Base-by-base conservation (phyloP, 73 alveolate species). In the Paraurostyla sp. region DNA sequence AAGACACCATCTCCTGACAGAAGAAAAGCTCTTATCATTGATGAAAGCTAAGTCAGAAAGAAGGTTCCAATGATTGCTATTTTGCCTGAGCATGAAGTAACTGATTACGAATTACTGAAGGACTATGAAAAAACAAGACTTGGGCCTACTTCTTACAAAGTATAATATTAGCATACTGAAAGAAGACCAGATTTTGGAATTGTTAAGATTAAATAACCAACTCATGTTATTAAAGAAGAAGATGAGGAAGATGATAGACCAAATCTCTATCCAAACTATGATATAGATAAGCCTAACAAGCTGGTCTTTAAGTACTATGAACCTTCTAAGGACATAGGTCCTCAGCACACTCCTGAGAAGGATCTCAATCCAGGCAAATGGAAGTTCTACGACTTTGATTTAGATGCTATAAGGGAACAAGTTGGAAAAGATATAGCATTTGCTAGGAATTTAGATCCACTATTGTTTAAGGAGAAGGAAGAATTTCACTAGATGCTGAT, bases 131-230 rank as follows among this genome's bases (percentile, higher is more conserved):
- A 83, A 63, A 36, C 85, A 0, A 40, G 56, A 33, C 33, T 60
- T 20, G 98, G 97, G 30, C 98, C 98, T 9, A 91, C 94, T 22
- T 83, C 93, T 16, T 94, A 94, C 81, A 51, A 89, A 71, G 95
- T 92, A 0, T 51, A 87, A 20, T 94, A 87, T 89, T 71, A 73
- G 6, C 83, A 54, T 18, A 90, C 93, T 22, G 98, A 94, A 52
- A 75, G 83, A 49, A 85, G 97, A 60, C 60, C 73, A 46, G 96
- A 92, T 45, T 78, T 58, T 3, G 97, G 93, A 30, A 80, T 69
- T 16, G 32, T 68, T 43, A 84, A 42, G 71, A 89, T 83, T 84
- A 90, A 32, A 51, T 71, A 46, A 36, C 86, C 71, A n/a, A 49
- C 33, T 33, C 36, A 60, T 71, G 50, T 83, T 22, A 80, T 90